Base-by-base conservation (phyloP, 1,284 basidiomycete species). In the Pisolithus thermaeus region DNA sequence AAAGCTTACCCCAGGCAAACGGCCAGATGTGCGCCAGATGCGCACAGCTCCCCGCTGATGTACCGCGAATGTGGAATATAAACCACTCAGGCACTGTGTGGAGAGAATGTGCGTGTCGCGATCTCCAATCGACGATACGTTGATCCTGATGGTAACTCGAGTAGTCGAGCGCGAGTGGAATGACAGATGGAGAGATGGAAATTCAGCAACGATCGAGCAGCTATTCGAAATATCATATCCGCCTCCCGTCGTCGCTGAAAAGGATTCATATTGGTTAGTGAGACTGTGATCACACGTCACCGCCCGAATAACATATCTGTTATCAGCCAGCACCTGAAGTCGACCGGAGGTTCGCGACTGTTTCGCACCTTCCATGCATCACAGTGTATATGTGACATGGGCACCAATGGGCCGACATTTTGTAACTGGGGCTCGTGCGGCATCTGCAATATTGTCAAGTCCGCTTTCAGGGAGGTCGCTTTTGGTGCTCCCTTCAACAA, bases 371-470 rank as follows among this genome's bases (percentile, higher is more conserved):
- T 81, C 58, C 77, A 83, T 55, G 74, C 78, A 52, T 72, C 78
- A 1, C 81, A 83, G 53, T 83, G 81, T 58, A 79, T 84, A 37
- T 84, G 82, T 64, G 79, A 84, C 61, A 65, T 84, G 53, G 82
- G 81, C 9, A 72, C 71, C 16, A 79, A 78, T 52, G 71, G 74
- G 35, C 59, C 72, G 1, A 59, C 61, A 0, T 60, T 81, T 12
- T 84, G 83, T 64, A 69, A 70, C 52, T 80, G 79, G 68, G 70
- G 67, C 47, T 81, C 81, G 18, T 84, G 82, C 54, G 82, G 83
- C 3, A 79, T 83, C 51, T 84, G 82, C 62, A 73, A 67, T 52
- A 72, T 78, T 30, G 70, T 77, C 39, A 79, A 76, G 60, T 79
- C 80, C 4, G 72, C 70, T 3, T 84, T 84, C 66, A 69, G 69